These are phyloP conservation scores for Leishmania amazonensis DNA, from an alignment of 208 protist species.

Conservation along the genomic window DNA sequence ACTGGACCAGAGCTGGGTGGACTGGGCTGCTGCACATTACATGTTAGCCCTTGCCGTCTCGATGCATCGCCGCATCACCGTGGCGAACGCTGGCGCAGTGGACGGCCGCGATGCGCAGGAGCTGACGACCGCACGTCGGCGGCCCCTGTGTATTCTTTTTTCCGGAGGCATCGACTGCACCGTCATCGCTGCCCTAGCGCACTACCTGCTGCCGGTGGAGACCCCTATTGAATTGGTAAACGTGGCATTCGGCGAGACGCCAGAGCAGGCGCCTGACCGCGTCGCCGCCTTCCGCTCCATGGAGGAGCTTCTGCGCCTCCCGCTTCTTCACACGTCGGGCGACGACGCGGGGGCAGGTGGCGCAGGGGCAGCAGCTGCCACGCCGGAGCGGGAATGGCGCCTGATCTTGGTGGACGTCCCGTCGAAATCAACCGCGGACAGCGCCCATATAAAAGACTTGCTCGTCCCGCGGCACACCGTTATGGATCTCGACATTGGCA, in stretches of 20 bases:
- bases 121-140: constrained; percentile 38
- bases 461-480: constrained; percentile 86
- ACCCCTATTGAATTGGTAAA: constrained; percentile 95
- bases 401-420: constrained; percentile 92
- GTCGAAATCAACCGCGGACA: constrained; percentile 30
- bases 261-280: constrained; percentile 84
- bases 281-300: constrained; percentile 74
- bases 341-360: constrained; percentile 10
- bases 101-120: constrained; percentile 47
- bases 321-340: constrained; percentile 30
- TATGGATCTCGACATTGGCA: constrained; percentile 97
- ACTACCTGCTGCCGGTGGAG: constrained; percentile 75
- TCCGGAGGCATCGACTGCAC: constrained; percentile 95
- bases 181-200: constrained; percentile 91
- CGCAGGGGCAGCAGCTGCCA: not conserved
- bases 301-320: constrained; percentile 81
- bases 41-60: constrained; percentile 73
- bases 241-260: constrained; percentile 90
- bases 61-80: constrained; percentile 61
- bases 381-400: constrained; percentile 72
- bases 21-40: constrained; percentile 60
- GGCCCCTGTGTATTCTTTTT: constrained; percentile 90
- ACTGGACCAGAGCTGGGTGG: constrained; percentile 39
- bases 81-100: constrained; percentile 48
- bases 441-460: constrained; percentile 61